Evolutionary conservation across 139 green algal species (phyloP), one percentile per base, ranked within the genome.

Genomic region (Chlamydomonas sp.): DNA sequence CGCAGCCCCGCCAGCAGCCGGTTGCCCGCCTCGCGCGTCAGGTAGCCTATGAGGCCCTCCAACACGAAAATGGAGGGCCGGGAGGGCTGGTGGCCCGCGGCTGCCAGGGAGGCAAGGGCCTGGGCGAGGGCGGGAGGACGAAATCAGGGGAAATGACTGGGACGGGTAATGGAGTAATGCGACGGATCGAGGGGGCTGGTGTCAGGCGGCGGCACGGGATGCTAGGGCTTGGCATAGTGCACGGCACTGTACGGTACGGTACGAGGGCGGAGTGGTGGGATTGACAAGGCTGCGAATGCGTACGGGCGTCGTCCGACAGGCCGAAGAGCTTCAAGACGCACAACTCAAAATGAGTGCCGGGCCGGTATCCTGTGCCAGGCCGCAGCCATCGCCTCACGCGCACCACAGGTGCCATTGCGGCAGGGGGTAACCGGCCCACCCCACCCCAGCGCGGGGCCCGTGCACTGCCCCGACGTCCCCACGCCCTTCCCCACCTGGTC

Each of bases 1-100:
- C 79, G 63, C 2, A 85, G 64, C 3, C n/a, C 12, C 18, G 49
- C 12, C 66, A 85, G 79, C 57, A 85, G 79, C 18, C 0, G 66
- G 58, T 85, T 17, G 16, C 79, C 79, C 18, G 64, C 79, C 18
- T 58, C 18, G 12, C 20, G 2, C 9, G 20, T 67, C 1, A 85
- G 79, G 64, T 85, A 85, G 49, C 79, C 79, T 2, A 85, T 85
- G 18, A 85, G 79, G 0, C 79, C 79, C 63, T 85, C 79, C 49
- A 5, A 8, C 64, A 85, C 64, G 18, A 77, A 85, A 4, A 60
- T 66, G 31, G 79, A 49, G 9, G 79, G 79, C 5, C 66, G 66
- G 7, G 10, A 2, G 14, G 79, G 18, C 66, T 85, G 66, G 49
- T 85, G 79, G 66, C 66, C 79, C 9, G 66, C 64, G 49, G 31